phyloP scores from a whole-genome alignment of 108 stramenopile genomes.

The Cyclotella cryptica region DNA sequence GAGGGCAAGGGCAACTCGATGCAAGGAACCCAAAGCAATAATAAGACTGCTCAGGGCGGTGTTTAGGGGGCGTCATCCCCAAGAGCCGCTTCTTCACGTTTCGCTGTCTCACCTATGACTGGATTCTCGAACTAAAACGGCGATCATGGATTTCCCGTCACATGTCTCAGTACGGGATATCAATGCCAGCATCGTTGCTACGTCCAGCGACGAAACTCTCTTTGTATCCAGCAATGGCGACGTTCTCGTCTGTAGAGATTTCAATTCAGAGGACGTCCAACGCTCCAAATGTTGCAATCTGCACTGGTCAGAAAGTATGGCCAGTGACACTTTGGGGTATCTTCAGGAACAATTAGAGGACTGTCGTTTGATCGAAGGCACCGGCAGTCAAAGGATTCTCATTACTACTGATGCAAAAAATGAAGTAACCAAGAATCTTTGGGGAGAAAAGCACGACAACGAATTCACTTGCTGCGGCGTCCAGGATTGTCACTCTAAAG shows the following conservation, averaged over 20 bases:
- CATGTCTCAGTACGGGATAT: neutral
- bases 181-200: slow-evolving; percentile 14
- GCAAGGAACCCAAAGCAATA: too few species aligned
- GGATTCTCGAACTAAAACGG: too few species aligned
- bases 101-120: too few species aligned
- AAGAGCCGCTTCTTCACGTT: too few species aligned
- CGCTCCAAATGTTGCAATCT: too few species aligned
- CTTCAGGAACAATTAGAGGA: slow-evolving; percentile 2
- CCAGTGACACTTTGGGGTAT: neutral
- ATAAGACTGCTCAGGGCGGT: too few species aligned
- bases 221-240: slow-evolving; percentile 73
- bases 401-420: neutral
- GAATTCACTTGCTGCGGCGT: neutral
- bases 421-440: neutral
- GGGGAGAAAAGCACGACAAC: neutral
- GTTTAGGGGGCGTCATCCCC: too few species aligned
- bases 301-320: too few species aligned
- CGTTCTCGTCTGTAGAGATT: slow-evolving; percentile 67
- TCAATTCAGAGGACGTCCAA: neutral
- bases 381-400: neutral
- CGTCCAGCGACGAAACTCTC: slow-evolving; percentile 64
- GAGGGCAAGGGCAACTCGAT: too few species aligned
- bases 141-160: too few species aligned
- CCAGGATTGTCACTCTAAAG: neutral
- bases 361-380: neutral